Evolutionary conservation across 2,329 filamentous ascomycete species (phyloP).

Genomic region (Sarocladium kiliense): DNA sequence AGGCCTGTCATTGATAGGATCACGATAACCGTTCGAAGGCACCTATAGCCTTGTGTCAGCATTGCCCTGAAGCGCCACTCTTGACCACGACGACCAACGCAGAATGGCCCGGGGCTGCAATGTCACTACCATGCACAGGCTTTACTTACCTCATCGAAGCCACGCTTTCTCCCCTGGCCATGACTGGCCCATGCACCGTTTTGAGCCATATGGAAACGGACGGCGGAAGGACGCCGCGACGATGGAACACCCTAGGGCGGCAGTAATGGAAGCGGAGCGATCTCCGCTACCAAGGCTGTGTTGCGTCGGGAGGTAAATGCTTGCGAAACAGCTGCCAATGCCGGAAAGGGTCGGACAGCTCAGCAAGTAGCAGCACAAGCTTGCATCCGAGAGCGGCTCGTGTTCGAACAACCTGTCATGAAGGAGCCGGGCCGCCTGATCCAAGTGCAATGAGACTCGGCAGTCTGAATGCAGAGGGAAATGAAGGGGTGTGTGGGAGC

Average conservation of each 20-base stretch:
- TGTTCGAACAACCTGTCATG: background rate
- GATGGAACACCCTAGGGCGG: background rate
- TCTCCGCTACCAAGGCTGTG: background rate
- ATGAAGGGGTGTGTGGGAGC: slow-evolving; percentile 1
- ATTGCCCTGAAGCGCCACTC: background rate
- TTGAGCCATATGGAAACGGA: background rate
- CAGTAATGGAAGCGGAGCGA: background rate
- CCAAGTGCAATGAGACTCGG: background rate
- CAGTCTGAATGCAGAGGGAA: background rate
- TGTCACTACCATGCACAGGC: background rate
- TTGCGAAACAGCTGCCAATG: background rate
- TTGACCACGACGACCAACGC: background rate
- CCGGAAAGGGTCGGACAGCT: background rate
- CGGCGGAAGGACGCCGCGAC: background rate
- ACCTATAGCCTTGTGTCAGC: background rate
- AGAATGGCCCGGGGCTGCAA: background rate
- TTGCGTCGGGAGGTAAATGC: background rate
- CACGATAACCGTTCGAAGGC: background rate
- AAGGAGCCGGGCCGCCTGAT: background rate
- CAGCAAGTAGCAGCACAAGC: background rate
- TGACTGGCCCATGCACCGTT: background rate
- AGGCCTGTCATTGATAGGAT: too few relatives aligned
- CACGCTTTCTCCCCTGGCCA: background rate
- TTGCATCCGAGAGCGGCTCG: background rate
- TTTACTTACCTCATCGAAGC: background rate